phyloP scores from a whole-genome alignment of 371 early-diverging fungal genomes.

The Mortierella sp. region DNA sequence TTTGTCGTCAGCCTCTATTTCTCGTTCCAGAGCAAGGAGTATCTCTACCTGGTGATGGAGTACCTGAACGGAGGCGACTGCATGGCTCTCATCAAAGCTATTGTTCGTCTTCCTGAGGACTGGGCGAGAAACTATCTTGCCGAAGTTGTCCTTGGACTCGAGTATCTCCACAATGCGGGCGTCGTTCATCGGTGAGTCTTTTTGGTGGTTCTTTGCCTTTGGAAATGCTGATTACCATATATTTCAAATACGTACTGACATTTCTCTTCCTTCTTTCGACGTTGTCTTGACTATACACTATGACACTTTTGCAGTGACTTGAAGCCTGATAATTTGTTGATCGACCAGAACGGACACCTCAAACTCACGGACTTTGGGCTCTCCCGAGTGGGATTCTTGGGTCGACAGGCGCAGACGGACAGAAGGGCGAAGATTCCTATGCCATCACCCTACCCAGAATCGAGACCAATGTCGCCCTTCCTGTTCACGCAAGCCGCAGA shows the following conservation, averaged over 20 bases:
- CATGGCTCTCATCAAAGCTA: conserved; percentile 89
- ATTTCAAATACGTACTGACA: not conserved
- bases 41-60: conserved; percentile 95
- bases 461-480: conserved; percentile 53
- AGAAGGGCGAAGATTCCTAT: conserved; percentile 46
- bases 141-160: conserved; percentile 94
- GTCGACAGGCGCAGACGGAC: conserved; percentile 80
- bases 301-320: conserved; percentile 69
- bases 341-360: conserved; percentile 92
- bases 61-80: conserved; percentile 98
- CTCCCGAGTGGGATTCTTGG: conserved; percentile 88
- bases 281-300: not conserved
- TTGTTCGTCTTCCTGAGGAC: conserved; percentile 90
- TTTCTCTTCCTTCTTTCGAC: not conserved
- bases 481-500: conserved; percentile 49
- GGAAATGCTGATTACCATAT: not conserved
- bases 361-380: conserved; percentile 97
- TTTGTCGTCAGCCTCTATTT: conserved; percentile 95
- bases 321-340: conserved; percentile 93
- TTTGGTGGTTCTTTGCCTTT: not conserved
- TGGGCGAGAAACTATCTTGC: conserved; percentile 95
- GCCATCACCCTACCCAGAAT: conserved; percentile 43
- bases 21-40: conserved; percentile 93
- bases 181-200: conserved; percentile 85
- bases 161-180: conserved; percentile 89